phyloP scores from a whole-genome alignment of 176 grass and related monocot genomes.

The Zea mays region DNA sequence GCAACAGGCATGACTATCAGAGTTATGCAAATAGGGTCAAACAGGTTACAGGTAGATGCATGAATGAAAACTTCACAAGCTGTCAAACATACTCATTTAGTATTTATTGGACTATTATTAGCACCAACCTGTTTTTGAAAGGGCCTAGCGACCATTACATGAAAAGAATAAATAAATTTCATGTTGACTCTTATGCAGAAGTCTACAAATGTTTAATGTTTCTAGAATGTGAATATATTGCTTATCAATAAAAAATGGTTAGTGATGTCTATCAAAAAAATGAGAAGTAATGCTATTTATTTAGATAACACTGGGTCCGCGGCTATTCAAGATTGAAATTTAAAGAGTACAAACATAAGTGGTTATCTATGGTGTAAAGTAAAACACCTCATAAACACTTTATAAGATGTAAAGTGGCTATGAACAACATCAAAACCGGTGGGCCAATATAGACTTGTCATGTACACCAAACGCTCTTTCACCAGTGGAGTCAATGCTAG shows the following conservation, averaged over 20 bases:
- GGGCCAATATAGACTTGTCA: background rate
- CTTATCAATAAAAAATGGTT: too few species aligned
- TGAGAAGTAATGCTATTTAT: too few species aligned
- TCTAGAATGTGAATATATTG: too few species aligned
- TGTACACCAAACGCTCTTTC: background rate
- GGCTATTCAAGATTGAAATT: background rate
- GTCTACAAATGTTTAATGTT: background rate
- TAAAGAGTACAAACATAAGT: background rate
- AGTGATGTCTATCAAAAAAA: too few species aligned
- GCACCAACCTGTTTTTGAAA: background rate
- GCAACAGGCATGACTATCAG: background rate
- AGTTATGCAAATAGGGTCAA: background rate
- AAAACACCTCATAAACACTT: background rate
- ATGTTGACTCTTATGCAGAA: background rate
- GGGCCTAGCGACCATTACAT: background rate
- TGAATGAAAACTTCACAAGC: background rate
- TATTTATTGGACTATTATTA: background rate
- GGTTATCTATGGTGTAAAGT: background rate
- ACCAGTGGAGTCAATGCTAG: background rate
- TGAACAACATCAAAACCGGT: background rate
- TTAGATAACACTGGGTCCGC: too few species aligned
- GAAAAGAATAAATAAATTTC: background rate
- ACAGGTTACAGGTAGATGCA: background rate
- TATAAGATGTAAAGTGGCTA: background rate
- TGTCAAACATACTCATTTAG: background rate